phyloP scores from a whole-genome alignment of 2,329 filamentous ascomycete genomes.

The Paecilomyces niveus region DNA sequence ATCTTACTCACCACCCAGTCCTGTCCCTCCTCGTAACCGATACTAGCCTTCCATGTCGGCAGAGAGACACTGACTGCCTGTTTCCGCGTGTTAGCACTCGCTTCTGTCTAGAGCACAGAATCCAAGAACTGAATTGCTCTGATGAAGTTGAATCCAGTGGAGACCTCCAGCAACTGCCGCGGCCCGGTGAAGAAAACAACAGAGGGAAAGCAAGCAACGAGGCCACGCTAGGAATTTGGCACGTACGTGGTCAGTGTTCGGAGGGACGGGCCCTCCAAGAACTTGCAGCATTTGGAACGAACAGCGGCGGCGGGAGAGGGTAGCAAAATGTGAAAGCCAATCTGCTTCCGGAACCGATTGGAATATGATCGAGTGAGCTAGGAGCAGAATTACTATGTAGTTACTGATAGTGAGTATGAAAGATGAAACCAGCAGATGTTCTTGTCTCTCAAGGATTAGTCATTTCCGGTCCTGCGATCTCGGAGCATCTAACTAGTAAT shows the following conservation, averaged over 20 bases:
- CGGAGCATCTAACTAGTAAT: not conserved
- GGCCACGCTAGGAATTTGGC: conserved; percentile 1
- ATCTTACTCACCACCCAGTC: conserved; percentile 78
- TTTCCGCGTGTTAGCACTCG: not conserved
- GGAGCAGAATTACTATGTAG: not conserved
- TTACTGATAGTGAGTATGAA: not conserved
- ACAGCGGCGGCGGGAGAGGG: not conserved
- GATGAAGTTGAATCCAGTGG: not conserved
- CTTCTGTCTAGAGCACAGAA: not conserved
- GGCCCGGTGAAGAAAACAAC: not conserved
- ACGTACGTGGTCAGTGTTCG: conserved; percentile 71
- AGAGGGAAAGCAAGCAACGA: not conserved
- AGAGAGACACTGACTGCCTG: conserved; percentile 94
- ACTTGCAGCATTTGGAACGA: conserved; percentile 26
- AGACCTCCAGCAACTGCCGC: not conserved
- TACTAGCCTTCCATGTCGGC: conserved; percentile 83
- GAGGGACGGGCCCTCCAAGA: conserved; percentile 66
- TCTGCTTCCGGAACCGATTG: not conserved
- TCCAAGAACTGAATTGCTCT: not conserved
- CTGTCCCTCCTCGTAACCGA: conserved; percentile 91
- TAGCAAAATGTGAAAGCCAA: not conserved
- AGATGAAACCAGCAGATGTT: not conserved
- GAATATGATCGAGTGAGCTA: not conserved
- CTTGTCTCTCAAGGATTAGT: not conserved
- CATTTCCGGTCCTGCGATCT: not conserved